These are phyloP conservation scores for Clausena lansium DNA, from an alignment of 345 rosid species.

Conservation along the genomic window DNA sequence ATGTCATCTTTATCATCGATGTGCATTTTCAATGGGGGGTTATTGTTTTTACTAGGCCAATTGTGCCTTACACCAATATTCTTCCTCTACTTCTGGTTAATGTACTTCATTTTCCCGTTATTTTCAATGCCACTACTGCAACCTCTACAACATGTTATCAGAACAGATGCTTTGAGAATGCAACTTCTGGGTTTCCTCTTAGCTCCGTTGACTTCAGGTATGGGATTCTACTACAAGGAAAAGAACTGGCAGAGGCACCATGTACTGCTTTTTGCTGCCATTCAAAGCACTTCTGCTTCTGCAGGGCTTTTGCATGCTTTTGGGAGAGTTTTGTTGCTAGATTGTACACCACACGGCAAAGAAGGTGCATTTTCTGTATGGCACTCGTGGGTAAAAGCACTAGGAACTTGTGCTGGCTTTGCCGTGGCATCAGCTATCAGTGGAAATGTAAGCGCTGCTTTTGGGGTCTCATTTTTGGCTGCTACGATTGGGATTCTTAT, in stretches of 20 bases:
- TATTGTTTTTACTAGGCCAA: slow-evolving; percentile 40
- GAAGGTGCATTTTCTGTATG: slow-evolving; percentile 54
- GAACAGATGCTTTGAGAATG: slow-evolving; percentile 47
- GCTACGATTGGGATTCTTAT: slow-evolving; percentile 32
- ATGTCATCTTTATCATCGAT: slow-evolving; percentile 54
- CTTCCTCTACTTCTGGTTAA: slow-evolving; percentile 43
- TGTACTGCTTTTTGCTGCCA: slow-evolving; percentile 35
- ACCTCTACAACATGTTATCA: slow-evolving; percentile 37
- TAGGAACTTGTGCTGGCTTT: too few relatives aligned
- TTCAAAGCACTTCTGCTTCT: slow-evolving; percentile 58
- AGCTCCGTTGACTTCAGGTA: slow-evolving; percentile 41
- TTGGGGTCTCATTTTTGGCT: slow-evolving; percentile 33
- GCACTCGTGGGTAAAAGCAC: slow-evolving; percentile 41
- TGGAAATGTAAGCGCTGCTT: slow-evolving; percentile 34
- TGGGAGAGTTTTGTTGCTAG: slow-evolving; percentile 43
- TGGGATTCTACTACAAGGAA: slow-evolving; percentile 38
- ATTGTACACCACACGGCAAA: slow-evolving; percentile 46
- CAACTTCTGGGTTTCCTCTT: slow-evolving; percentile 42
- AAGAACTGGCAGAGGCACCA: slow-evolving; percentile 37
- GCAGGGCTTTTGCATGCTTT: slow-evolving; percentile 45
- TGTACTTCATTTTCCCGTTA: slow-evolving; percentile 47
- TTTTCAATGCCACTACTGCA: slow-evolving; percentile 45
- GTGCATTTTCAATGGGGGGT: slow-evolving; percentile 55
- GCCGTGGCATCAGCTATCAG: slow-evolving; percentile 34
- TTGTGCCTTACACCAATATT: slow-evolving; percentile 40